phyloP scores from a whole-genome alignment of 257 asterid species.

The Solanum rostratum region DNA sequence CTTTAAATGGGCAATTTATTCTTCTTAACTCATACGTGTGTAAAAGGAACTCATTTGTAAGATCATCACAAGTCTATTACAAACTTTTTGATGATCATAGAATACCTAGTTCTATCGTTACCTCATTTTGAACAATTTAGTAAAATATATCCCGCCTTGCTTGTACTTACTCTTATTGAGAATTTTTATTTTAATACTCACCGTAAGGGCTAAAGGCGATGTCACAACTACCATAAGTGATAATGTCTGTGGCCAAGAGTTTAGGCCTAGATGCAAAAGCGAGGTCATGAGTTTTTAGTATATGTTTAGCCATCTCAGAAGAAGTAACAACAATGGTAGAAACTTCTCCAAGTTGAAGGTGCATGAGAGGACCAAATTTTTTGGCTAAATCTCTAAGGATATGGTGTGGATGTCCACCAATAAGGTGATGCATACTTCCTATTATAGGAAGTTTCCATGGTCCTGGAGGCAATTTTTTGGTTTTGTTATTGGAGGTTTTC shows the following conservation, averaged over 20 bases:
- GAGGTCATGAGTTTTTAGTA: neutral
- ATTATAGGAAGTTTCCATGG: neutral
- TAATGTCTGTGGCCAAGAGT: neutral
- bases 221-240: neutral
- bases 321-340: neutral
- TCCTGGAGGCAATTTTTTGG: neutral
- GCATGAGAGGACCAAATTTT: neutral
- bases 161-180: too few relatives aligned
- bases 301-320: neutral
- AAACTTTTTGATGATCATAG: too few relatives aligned
- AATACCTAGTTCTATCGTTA: too few relatives aligned
- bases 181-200: neutral
- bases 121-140: too few relatives aligned
- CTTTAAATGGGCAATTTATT: too few relatives aligned
- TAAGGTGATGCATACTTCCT: neutral
- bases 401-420: neutral
- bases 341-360: neutral
- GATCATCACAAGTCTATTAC: too few relatives aligned
- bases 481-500: neutral
- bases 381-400: neutral
- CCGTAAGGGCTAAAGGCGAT: neutral
- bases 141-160: too few relatives aligned
- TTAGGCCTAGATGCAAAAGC: neutral
- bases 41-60: too few relatives aligned
- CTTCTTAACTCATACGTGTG: too few relatives aligned